phyloP scores from a whole-genome alignment of 306 rosid species.

The Lagenaria siceraria region DNA sequence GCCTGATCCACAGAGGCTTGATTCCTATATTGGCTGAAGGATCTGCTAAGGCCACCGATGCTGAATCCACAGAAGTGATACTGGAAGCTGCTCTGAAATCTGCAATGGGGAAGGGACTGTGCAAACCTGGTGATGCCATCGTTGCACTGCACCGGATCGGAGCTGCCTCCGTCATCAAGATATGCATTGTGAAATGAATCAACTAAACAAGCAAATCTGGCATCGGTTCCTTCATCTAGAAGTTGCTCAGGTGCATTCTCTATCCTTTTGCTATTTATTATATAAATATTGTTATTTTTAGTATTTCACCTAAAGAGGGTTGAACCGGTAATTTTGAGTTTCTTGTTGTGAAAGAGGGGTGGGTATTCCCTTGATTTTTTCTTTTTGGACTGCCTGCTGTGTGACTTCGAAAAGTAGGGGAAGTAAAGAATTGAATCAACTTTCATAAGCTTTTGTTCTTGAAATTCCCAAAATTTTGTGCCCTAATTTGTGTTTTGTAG shows the following conservation, averaged over 20 bases:
- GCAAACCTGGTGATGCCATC: conserved; percentile 73
- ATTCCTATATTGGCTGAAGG: conserved; percentile 89
- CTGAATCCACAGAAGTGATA: conserved; percentile 93
- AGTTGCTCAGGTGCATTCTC: background rate
- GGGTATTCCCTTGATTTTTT: background rate
- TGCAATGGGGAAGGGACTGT: conserved; percentile 50
- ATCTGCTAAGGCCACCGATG: conserved; percentile 95
- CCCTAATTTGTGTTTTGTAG: background rate
- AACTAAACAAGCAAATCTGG: background rate
- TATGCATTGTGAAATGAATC: conserved; percentile 57
- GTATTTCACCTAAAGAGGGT: background rate
- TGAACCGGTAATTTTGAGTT: background rate
- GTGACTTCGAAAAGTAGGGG: background rate
- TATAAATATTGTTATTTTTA: background rate
- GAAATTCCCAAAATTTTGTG: background rate
- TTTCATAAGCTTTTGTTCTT: conserved; percentile 1
- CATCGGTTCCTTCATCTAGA: background rate
- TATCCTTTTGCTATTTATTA: background rate
- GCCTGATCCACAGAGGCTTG: conserved; percentile 86
- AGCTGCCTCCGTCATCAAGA: conserved; percentile 80
- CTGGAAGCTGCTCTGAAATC: conserved; percentile 88
- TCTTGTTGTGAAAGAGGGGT: background rate
- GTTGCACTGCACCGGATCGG: conserved; percentile 94
- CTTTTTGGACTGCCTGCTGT: background rate
- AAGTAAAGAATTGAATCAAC: background rate